These are phyloP conservation scores for Tricholoma terreum DNA, from an alignment of 768 basidiomycete species.

Conservation along the genomic window DNA sequence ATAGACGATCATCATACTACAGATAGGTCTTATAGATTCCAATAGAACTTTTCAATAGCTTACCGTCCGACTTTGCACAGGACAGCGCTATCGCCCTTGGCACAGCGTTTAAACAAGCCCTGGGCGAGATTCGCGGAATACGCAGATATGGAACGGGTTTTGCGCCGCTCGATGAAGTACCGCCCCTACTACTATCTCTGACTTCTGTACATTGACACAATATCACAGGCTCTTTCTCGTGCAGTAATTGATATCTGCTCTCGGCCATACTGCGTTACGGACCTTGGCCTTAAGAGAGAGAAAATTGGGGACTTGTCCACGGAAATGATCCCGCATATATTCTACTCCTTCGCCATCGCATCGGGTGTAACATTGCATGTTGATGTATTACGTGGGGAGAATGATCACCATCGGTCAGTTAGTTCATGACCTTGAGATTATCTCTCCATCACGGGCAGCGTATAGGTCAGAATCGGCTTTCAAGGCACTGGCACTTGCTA, in stretches of 20 bases:
- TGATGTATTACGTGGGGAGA: constrained; percentile 91
- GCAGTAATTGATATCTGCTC: constrained; percentile 99
- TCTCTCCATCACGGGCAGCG: constrained; percentile 3
- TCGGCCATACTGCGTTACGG: constrained; percentile 91
- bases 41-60: constrained; percentile 6
- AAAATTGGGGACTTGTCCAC: constrained; percentile 94
- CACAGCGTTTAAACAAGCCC: constrained; percentile 88
- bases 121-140: constrained; percentile 94
- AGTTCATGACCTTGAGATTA: neutral
- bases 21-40: constrained; percentile 59
- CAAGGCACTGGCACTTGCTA: constrained; percentile 95
- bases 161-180: constrained; percentile 94
- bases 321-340: constrained; percentile 98
- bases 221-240: constrained; percentile 78
- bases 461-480: constrained; percentile 93
- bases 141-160: constrained; percentile 94
- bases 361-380: constrained; percentile 93
- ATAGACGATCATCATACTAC: constrained; percentile 99
- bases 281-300: constrained; percentile 83
- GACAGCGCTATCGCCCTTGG: constrained; percentile 87
- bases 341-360: constrained; percentile 97
- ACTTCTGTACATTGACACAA: neutral
- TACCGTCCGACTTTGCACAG: constrained; percentile 46
- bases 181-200: constrained; percentile 9
- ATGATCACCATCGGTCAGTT: constrained; percentile 93